phyloP scores from a whole-genome alignment of 306 rosid species.

The Vigna angularis region DNA sequence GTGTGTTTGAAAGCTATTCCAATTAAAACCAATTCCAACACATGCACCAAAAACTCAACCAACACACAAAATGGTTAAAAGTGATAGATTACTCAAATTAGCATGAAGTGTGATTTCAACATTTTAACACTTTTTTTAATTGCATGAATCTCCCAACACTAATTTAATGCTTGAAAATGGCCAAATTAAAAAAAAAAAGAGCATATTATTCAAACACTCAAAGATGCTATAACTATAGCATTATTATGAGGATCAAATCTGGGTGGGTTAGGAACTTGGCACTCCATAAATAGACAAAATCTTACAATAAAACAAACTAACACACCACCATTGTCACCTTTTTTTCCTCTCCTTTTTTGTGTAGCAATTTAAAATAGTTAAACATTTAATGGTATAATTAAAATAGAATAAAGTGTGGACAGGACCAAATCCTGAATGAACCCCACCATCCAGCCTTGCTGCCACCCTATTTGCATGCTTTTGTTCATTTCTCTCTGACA shows the following conservation, averaged over 20 bases:
- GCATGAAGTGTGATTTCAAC: background rate
- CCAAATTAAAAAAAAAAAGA: conserved; percentile 6
- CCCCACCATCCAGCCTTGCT: conserved; percentile 60
- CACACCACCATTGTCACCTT: background rate
- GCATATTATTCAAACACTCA: background rate
- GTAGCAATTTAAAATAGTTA: background rate
- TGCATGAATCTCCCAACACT: too few species aligned
- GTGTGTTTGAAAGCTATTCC: background rate
- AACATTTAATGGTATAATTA: background rate
- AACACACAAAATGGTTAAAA: background rate
- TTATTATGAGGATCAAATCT: conserved; percentile 35
- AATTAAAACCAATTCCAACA: background rate
- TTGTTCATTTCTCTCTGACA: conserved; percentile 47
- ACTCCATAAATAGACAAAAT: conserved; percentile 55
- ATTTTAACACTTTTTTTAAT: background rate
- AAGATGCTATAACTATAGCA: background rate
- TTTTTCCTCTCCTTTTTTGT: background rate
- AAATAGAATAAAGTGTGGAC: conserved; percentile 22
- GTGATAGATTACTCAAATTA: background rate
- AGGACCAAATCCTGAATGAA: conserved; percentile 70
- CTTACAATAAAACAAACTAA: conserved; percentile 14
- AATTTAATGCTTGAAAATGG: conserved; percentile 1
- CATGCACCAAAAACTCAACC: background rate
- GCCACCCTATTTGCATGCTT: conserved; percentile 68
- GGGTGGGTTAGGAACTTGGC: conserved; percentile 12